Conservation (phyloP, 2,329 filamentous ascomycete genomes). For the Furcasterigmium furcatum region DNA sequence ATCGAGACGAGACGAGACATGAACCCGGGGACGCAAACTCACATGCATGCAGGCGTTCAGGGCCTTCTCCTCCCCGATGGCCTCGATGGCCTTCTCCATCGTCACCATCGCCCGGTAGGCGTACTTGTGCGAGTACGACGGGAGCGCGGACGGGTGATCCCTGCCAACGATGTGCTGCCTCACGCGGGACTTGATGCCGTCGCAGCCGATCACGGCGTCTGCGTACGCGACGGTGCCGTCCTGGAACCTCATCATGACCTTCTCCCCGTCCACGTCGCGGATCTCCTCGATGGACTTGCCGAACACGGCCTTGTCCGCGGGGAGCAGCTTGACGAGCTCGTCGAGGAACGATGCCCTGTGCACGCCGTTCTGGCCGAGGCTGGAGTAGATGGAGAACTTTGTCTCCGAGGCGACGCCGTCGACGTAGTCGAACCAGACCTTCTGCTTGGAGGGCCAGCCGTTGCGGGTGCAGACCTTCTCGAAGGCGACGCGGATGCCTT, state of each 20-base stretch:
- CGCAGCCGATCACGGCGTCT: slow-evolving; percentile 49
- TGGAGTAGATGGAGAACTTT: slow-evolving; percentile 1
- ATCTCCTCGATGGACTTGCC: slow-evolving; percentile 23
- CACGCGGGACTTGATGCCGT: slow-evolving; percentile 51
- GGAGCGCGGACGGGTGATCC: slow-evolving; percentile 30
- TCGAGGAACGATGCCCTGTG: slow-evolving; percentile 21
- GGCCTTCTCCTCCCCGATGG: slow-evolving; percentile 36
- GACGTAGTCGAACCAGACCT: slow-evolving; percentile 17
- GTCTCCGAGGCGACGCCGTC: slow-evolving; percentile 3
- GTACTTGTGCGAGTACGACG: slow-evolving; percentile 50
- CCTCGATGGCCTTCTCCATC: slow-evolving; percentile 49
- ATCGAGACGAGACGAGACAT: neutral
- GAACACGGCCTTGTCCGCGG: slow-evolving; percentile 18
- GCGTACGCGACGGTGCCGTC: slow-evolving; percentile 34
- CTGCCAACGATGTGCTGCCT: slow-evolving; percentile 47
- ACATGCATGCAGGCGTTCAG: slow-evolving; percentile 45
- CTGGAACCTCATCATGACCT: slow-evolving; percentile 27
- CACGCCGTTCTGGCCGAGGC: neutral
- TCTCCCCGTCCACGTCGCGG: slow-evolving; percentile 15
- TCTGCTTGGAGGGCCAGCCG: slow-evolving; percentile 15
- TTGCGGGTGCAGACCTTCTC: slow-evolving; percentile 30
- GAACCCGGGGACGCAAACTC: slow-evolving; percentile 41
- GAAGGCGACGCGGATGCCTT: slow-evolving; percentile 30
- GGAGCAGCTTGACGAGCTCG: slow-evolving; percentile 33
- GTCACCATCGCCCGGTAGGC: slow-evolving; percentile 45